A percentile compares a stretch with the other conserved stretches of the same genome.
phyloP scores from a whole-genome alignment of 139 green algal species.

The Chlamydomonas sp. region DNA sequence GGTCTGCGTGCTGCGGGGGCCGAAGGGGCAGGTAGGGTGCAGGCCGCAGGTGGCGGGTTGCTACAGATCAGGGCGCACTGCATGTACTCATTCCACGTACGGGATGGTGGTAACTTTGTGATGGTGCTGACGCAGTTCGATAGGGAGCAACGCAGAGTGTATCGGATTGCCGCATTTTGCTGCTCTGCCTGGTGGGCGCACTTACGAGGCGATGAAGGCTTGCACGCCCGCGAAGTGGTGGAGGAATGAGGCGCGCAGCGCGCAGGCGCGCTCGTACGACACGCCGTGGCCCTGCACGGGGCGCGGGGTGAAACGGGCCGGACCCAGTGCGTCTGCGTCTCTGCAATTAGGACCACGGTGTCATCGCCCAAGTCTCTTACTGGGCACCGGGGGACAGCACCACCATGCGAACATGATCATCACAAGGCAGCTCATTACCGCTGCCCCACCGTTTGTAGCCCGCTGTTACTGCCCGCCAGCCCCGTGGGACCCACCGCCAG shows the following conservation, averaged over 20 bases:
- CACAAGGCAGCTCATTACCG: no score
- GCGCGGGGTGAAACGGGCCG: background rate
- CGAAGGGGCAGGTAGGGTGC: background rate
- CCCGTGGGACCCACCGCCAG: slow-evolving; percentile 6
- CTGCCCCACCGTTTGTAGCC: no score
- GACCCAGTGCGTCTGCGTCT: background rate
- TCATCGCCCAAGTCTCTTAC: no score
- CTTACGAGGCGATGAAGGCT: slow-evolving; percentile 46
- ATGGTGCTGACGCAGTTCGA: background rate
- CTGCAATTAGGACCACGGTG: no score
- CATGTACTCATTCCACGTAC: background rate
- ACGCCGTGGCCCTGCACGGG: slow-evolving; percentile 33
- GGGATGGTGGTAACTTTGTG: background rate
- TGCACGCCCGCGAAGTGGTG: slow-evolving; percentile 59
- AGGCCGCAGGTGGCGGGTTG: background rate
- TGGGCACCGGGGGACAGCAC: background rate
- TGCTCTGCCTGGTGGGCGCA: background rate
- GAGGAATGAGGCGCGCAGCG: slow-evolving; percentile 64
- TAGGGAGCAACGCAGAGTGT: background rate
- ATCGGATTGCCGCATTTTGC: background rate
- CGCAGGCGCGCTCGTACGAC: slow-evolving; percentile 6
- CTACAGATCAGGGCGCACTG: background rate
- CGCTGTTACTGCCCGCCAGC: background rate
- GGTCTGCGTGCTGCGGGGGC: slow-evolving; percentile 2
- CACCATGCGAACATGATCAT: no score